Evolutionary conservation across 2,329 filamentous ascomycete genomes (phyloP), one percentile per base, ranked within the genome.

Genomic region (Cercospora zeina): DNA sequence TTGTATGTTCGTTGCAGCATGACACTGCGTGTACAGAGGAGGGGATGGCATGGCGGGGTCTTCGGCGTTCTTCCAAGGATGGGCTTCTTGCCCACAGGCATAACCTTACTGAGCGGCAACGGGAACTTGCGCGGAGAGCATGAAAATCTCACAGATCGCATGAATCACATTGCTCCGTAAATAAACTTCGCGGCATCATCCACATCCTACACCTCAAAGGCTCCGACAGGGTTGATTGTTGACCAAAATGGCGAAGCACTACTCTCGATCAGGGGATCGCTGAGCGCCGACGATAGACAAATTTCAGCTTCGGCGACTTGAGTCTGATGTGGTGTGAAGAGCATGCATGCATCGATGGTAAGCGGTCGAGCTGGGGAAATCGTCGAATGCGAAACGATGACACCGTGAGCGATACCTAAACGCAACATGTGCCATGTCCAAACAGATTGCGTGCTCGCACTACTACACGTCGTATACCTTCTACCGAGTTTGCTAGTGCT

Each of bases 401-500:
- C 49, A 53, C 31, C 14, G 31, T 27, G n/a, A 34, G 24, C 31
- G 49, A 53, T 34, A 13, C 49, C 31, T 21, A 21, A 31, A 31
- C 47, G 14, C 27, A 27, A 53, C 13, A 19, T 30, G 16, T 30
- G 16, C 10, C 49, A 53, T 27, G 10, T 34, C 31, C n/a, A 4
- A 19, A 34, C n/a, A 34, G 34, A 53, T 53, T 31, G 49, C 49
- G 49, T 53, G 49, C 49, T 53, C 30, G 49, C 49, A 34, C 27
- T 53, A 53, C n/a, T n/a, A n/a, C n/a, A n/a, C 24, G 24, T 27
- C 24, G 24, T 27, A 30, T 33, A 6, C 2, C 49, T 27, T 19
- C 49, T 34, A 31, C 11, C n/a, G n/a, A n/a, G n/a, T n/a, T n/a
- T n/a, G n/a, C 27, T 53, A 33, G 30, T 33, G 49, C 49, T 34